Conservation (phyloP, 2,329 filamentous ascomycete species). For the Colletotrichum sp. region DNA sequence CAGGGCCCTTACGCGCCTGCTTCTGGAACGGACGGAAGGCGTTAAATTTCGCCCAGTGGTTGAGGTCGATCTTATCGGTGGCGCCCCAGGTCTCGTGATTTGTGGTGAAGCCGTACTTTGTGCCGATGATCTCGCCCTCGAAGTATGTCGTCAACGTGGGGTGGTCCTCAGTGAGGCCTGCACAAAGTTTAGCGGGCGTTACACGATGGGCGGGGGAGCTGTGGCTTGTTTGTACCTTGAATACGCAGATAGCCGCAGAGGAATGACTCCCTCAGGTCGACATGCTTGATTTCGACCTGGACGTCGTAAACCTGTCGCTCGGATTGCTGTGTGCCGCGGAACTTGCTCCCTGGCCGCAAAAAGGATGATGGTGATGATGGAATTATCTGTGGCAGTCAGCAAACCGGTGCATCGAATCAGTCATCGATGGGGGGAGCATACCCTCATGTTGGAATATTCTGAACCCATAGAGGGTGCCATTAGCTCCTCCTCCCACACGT, state of each 20-base stretch:
- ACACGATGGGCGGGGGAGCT: slow-evolving; percentile 18
- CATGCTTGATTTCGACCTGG: slow-evolving; percentile 95
- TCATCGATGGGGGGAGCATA: slow-evolving; percentile 25
- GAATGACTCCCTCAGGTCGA: slow-evolving; percentile 92
- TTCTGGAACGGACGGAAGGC: slow-evolving; percentile 80
- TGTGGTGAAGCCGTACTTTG: slow-evolving; percentile 93
- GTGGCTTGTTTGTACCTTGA: slow-evolving; percentile 67
- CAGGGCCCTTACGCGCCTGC: slow-evolving; percentile 60
- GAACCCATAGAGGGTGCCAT: slow-evolving; percentile 41
- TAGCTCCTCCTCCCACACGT: slow-evolving; percentile 30
- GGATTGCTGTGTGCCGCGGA: slow-evolving; percentile 89
- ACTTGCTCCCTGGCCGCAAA: slow-evolving; percentile 85
- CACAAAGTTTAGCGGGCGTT: slow-evolving; percentile 1
- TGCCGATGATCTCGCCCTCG: slow-evolving; percentile 96
- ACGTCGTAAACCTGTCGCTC: slow-evolving; percentile 94
- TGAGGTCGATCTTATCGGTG: slow-evolving; percentile 87
- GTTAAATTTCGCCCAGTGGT: slow-evolving; percentile 90
- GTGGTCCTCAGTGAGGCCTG: slow-evolving; percentile 92
- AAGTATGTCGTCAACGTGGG: slow-evolving; percentile 98
- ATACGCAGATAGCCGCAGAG: slow-evolving; percentile 95
- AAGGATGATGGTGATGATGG: slow-evolving; percentile 86
- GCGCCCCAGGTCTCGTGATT: slow-evolving; percentile 91
- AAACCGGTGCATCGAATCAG: not conserved
- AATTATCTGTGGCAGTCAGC: slow-evolving; percentile 58
- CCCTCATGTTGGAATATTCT: slow-evolving; percentile 41